Evolutionary conservation across 768 basidiomycete species (phyloP).

Genomic region (Collybia sp.): DNA sequence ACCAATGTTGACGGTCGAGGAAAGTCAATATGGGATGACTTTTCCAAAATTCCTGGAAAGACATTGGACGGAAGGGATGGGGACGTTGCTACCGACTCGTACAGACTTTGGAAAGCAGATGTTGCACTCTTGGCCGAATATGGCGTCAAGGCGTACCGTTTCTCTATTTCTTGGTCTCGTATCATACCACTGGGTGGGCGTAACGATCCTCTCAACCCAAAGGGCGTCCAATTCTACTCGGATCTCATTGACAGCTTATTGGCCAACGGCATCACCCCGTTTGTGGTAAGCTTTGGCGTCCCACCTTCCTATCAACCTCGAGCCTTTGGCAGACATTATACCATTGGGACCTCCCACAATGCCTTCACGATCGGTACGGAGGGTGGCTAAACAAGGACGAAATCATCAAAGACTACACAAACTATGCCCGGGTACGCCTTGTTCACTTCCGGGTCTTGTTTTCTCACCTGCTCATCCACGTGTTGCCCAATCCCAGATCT

Average conservation of each 20-base stretch:
- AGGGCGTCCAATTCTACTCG: conserved; percentile 68
- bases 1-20: conserved; percentile 55
- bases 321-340: conserved; percentile 50
- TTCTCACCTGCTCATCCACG: not conserved
- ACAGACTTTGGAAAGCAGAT: conserved; percentile 65
- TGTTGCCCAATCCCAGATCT: conserved; percentile 36
- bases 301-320: conserved; percentile 1
- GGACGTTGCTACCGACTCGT: conserved; percentile 69
- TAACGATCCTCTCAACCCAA: conserved; percentile 66
- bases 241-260: conserved; percentile 66
- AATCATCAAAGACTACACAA: conserved; percentile 59
- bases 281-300: conserved; percentile 34
- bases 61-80: conserved; percentile 64
- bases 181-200: conserved; percentile 72
- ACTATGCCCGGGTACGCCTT: conserved; percentile 48
- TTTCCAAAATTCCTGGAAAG: conserved; percentile 60
- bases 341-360: conserved; percentile 80
- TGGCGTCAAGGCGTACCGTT: conserved; percentile 70
- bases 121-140: conserved; percentile 56
- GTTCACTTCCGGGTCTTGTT: conserved; percentile 11
- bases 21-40: conserved; percentile 74
- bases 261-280: conserved; percentile 58
- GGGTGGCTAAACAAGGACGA: conserved; percentile 75
- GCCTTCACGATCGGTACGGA: conserved; percentile 66
- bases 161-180: conserved; percentile 74